A percentile compares a stretch with the other conserved stretches of the same genome.
phyloP scores from a whole-genome alignment of 2,329 filamentous ascomycete species.

The Neonectria neomacrospora region DNA sequence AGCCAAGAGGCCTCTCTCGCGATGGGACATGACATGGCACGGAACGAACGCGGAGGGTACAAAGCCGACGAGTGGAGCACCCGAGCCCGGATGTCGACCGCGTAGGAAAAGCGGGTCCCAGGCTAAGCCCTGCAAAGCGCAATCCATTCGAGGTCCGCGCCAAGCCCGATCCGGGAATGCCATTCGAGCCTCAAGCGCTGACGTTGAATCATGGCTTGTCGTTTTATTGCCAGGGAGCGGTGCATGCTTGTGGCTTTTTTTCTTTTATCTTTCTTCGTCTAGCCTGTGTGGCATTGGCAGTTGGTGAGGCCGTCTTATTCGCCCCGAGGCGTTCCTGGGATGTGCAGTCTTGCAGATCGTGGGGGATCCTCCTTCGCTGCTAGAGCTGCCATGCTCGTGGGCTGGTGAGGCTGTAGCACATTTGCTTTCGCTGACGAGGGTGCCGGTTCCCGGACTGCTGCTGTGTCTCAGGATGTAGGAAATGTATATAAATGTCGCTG shows the following conservation, averaged over 20 bases:
- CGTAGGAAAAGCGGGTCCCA: not conserved
- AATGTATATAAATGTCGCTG: slow-evolving; percentile 9
- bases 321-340: not conserved
- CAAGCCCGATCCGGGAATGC: slow-evolving; percentile 18
- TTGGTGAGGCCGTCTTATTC: slow-evolving; percentile 5
- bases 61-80: slow-evolving; percentile 15
- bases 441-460: slow-evolving; percentile 17
- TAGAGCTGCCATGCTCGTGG: not conserved
- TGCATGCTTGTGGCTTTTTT: not conserved
- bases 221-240: not conserved
- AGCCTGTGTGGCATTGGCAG: slow-evolving; percentile 7
- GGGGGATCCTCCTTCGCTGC: not conserved
- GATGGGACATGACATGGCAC: not conserved
- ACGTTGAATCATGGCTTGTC: not conserved
- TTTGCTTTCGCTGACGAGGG: not conserved
- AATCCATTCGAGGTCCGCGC: slow-evolving; percentile 22
- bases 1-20: not conserved
- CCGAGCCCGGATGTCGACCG: slow-evolving; percentile 9
- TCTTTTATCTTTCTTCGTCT: not conserved
- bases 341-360: slow-evolving; percentile 1
- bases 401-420: slow-evolving; percentile 9
- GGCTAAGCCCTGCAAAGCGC: slow-evolving; percentile 18
- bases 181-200: not conserved
- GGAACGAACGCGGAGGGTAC: not conserved
- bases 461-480: not conserved